Percentiles rank a stretch among this genome's conserved stretches.
These are phyloP conservation scores for Clonostachys rosea DNA, from an alignment of 2,329 filamentous ascomycete genomes.

Conservation along the genomic window DNA sequence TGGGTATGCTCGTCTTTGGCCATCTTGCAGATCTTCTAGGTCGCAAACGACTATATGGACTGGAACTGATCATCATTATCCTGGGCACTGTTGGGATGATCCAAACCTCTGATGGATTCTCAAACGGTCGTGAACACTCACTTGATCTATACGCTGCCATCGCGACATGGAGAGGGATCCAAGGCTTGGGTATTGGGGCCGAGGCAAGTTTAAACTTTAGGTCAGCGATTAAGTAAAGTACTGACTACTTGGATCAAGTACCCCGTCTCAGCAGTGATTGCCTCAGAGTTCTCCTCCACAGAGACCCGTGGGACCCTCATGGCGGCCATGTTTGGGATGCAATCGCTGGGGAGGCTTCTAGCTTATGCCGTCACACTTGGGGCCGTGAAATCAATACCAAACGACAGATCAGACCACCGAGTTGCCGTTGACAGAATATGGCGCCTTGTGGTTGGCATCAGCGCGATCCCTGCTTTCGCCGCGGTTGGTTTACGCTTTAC, in stretches of 20 bases:
- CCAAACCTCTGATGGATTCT: slow-evolving; percentile 35
- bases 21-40: slow-evolving; percentile 49
- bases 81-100: slow-evolving; percentile 52
- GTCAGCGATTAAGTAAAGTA: background rate
- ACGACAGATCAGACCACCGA: slow-evolving; percentile 33
- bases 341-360: slow-evolving; percentile 62
- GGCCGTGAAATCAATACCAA: slow-evolving; percentile 21
- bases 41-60: slow-evolving; percentile 50
- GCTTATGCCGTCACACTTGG: slow-evolving; percentile 43
- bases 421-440: slow-evolving; percentile 54
- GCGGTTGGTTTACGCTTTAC: slow-evolving; percentile 61
- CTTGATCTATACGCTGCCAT: slow-evolving; percentile 32
- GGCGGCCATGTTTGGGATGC: slow-evolving; percentile 64
- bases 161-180: slow-evolving; percentile 3
- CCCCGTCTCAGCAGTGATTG: slow-evolving; percentile 63
- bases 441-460: slow-evolving; percentile 63
- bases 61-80: slow-evolving; percentile 50
- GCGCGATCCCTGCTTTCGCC: slow-evolving; percentile 57
- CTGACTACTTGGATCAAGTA: slow-evolving; percentile 60
- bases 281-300: slow-evolving; percentile 60
- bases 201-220: background rate
- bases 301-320: slow-evolving; percentile 64
- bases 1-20: slow-evolving; percentile 47
- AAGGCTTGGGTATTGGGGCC: slow-evolving; percentile 3
- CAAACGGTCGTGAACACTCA: slow-evolving; percentile 17